These are phyloP conservation scores for Claviceps sp. DNA, from an alignment of 2,329 filamentous ascomycete genomes.

Conservation along the genomic window DNA sequence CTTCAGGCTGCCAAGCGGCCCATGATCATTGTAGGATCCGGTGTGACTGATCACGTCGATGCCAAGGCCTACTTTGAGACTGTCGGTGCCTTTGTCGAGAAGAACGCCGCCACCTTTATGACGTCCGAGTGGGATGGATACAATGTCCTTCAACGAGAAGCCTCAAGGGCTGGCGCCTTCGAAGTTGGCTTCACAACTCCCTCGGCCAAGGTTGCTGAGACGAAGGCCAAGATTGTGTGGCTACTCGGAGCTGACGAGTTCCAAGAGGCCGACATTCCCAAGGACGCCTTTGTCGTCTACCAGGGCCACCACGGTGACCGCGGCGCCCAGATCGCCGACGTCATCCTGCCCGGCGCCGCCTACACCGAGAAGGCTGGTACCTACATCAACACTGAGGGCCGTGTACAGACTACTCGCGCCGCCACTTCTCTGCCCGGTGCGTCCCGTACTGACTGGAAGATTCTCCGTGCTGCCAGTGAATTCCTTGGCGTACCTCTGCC, in stretches of 20 bases:
- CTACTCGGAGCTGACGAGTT: constrained; percentile 92
- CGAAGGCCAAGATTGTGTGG: constrained; percentile 90
- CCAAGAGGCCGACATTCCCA: constrained; percentile 71
- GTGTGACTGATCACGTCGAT: constrained; percentile 79
- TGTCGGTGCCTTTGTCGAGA: constrained; percentile 81
- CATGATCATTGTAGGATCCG: constrained; percentile 93
- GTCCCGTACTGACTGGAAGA: constrained; percentile 96
- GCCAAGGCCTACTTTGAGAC: constrained; percentile 89
- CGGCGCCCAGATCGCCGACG: constrained; percentile 83
- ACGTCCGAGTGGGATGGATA: constrained; percentile 93
- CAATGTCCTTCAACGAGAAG: constrained; percentile 88
- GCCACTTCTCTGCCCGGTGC: constrained; percentile 83
- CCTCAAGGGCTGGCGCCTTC: constrained; percentile 84
- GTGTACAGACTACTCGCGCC: constrained; percentile 84
- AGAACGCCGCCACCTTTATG: constrained; percentile 77
- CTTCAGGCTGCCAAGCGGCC: constrained; percentile 76
- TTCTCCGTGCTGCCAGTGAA: constrained; percentile 83
- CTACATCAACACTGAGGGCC: constrained; percentile 95
- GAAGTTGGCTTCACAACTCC: constrained; percentile 91
- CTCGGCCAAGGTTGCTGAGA: constrained; percentile 67
- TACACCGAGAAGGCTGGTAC: constrained; percentile 96
- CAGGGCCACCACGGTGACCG: constrained; percentile 96
- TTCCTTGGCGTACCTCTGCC: constrained; percentile 78
- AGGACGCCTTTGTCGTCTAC: constrained; percentile 93
- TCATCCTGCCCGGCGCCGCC: constrained; percentile 84